These are phyloP conservation scores for Vigna trinervia DNA, from an alignment of 306 rosid genomes.

Conservation along the genomic window DNA sequence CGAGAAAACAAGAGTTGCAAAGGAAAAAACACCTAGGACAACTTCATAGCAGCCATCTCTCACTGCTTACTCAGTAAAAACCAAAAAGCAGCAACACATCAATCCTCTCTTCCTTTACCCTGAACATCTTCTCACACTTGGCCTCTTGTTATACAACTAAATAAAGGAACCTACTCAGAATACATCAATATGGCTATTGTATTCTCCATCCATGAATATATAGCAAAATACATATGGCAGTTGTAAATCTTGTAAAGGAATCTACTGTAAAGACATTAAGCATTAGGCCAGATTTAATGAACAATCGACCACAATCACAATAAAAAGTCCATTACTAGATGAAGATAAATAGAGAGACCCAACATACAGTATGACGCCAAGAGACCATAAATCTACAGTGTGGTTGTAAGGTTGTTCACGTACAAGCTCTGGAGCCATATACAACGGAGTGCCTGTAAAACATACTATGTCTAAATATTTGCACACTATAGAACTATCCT, in stretches of 20 bases:
- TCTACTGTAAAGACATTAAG: slow-evolving; percentile 16
- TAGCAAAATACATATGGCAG: slow-evolving; percentile 10
- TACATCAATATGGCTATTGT: background rate
- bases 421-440: slow-evolving; percentile 99
- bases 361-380: slow-evolving; percentile 93
- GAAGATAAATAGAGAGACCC: slow-evolving; percentile 37
- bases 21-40: slow-evolving; percentile 3
- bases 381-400: slow-evolving; percentile 98
- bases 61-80: background rate
- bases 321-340: slow-evolving; percentile 37
- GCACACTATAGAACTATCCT: slow-evolving; percentile 19
- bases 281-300: slow-evolving; percentile 31
- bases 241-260: slow-evolving; percentile 28
- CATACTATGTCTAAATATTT: background rate
- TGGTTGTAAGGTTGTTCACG: slow-evolving; percentile 97
- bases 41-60: slow-evolving; percentile 20
- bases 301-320: slow-evolving; percentile 17
- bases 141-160: background rate
- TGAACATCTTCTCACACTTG: background rate
- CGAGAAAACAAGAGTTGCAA: slow-evolving; percentile 1
- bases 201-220: slow-evolving; percentile 3
- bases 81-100: background rate
- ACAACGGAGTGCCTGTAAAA: slow-evolving; percentile 87
- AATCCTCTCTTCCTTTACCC: slow-evolving; percentile 11
- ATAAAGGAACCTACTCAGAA: slow-evolving; percentile 1